Conservation (phyloP, 1,284 basidiomycete genomes). For the Irpex sp. region DNA sequence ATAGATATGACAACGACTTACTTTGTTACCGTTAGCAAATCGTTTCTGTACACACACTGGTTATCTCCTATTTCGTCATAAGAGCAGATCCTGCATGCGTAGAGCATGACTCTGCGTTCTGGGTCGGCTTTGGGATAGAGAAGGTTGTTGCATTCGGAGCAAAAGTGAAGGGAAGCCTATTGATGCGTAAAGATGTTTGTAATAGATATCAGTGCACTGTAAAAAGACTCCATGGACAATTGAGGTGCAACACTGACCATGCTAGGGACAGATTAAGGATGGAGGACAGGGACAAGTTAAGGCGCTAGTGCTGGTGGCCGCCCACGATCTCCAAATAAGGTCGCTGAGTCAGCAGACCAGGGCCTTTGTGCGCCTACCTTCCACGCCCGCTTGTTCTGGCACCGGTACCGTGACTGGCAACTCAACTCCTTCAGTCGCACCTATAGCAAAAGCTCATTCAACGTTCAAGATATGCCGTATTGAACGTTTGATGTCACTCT, state of each 20-base stretch:
- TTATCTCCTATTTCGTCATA: slow-evolving; percentile 87
- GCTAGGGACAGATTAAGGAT: background rate
- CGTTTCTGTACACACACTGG: slow-evolving; percentile 91
- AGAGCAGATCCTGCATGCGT: slow-evolving; percentile 90
- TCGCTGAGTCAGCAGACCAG: background rate
- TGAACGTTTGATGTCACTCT: background rate
- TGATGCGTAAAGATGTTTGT: too few relatives aligned
- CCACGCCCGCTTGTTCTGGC: too few relatives aligned
- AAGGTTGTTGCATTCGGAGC: slow-evolving; percentile 92
- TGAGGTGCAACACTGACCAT: background rate
- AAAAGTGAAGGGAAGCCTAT: slow-evolving; percentile 80
- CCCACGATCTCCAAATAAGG: background rate
- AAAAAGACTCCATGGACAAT: background rate
- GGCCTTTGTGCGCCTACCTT: too few relatives aligned
- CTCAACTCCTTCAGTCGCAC: background rate
- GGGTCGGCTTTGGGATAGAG: slow-evolving; percentile 92
- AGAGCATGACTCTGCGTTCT: slow-evolving; percentile 83
- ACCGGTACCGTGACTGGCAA: too few relatives aligned
- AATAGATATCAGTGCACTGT: too few relatives aligned
- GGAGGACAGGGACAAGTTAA: background rate
- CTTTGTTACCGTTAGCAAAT: slow-evolving; percentile 92
- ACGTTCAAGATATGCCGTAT: background rate
- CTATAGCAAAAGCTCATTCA: background rate
- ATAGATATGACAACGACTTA: slow-evolving; percentile 37
- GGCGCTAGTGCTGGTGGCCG: background rate